Evolutionary conservation across 257 asterid species (phyloP).

Genomic region (Solanum pinnatisectum): DNA sequence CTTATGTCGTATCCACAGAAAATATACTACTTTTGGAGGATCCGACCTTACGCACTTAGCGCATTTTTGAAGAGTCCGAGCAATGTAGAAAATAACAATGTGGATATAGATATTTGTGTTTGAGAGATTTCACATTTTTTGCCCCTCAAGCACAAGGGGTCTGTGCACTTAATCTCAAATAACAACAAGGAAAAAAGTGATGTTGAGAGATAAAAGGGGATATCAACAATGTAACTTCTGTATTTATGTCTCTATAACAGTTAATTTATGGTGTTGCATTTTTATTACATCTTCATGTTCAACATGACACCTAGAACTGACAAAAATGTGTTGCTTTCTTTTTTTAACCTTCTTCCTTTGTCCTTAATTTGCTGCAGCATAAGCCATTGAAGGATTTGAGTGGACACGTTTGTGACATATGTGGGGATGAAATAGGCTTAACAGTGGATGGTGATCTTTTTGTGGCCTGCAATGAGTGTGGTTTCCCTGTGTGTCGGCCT

Average conservation of each 20-base stretch:
- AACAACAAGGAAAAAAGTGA: not conserved
- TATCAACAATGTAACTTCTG: not conserved
- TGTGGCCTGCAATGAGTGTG: conserved; percentile 93
- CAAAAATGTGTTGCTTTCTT: not conserved
- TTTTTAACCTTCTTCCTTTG: not conserved
- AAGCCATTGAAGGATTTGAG: conserved; percentile 80
- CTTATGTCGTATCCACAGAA: not conserved
- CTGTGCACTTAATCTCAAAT: not conserved
- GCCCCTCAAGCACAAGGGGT: not conserved
- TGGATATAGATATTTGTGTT: not conserved
- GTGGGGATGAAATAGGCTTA: conserved; percentile 84
- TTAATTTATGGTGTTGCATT: not conserved
- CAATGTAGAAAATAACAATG: not conserved
- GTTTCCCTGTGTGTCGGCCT: conserved; percentile 91
- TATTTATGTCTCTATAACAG: not conserved
- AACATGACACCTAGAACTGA: not conserved
- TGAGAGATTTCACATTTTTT: not conserved
- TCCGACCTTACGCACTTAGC: not conserved
- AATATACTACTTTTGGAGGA: not conserved
- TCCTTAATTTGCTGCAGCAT: conserved; percentile 41
- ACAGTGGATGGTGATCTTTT: conserved; percentile 89
- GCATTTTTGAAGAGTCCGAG: not conserved
- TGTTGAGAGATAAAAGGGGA: not conserved
- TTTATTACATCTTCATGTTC: not conserved
- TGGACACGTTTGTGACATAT: conserved; percentile 94